Evolutionary conservation across 2,329 filamentous ascomycete genomes (phyloP), one percentile per base, ranked within the genome.

Genomic region (Monilinia aucupariae): DNA sequence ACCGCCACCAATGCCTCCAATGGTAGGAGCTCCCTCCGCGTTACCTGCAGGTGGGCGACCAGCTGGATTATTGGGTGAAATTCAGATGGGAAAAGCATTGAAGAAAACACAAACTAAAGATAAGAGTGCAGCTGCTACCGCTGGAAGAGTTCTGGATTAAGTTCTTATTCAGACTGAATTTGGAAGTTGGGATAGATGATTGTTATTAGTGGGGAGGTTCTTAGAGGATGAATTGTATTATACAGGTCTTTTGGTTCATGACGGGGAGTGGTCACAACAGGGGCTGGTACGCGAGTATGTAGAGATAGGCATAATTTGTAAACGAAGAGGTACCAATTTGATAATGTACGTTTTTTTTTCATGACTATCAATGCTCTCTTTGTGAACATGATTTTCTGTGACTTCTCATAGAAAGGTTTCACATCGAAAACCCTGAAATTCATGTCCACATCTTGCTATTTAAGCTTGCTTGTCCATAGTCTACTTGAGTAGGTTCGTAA

Each of bases 41-140:
- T 66, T 70, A 61, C 67, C 65, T 15, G 73, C 74, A 1, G 72
- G 74, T 52, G 75, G 69, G 10, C 79, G 82, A 34, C 84, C 85
- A 25, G 72, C 83, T 25, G 85, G 86, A 0, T 81, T 99, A 71
- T 76, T 99, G 67, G 87, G 86, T 64, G 85, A 96, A 74, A 97
- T 99, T 66, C 87, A 93, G 73, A 78, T 85, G 66, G 93, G 94
- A 50, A 92, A 76, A 76, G 76, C 85, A 3, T 78, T 99, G 73
- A 92, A 83, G 80, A 97, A 97, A 81, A 91, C 92, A 30, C 80
- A 88, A 74, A 97, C 94, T 0, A 92, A 91, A 76, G 94, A 99
- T 76, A 87, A 87, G 75, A 97, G 92, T 76, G 76, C 71, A 54
- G 83, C 90, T 59, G 75, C 86, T 59, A 80, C 87, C 64, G 89